phyloP scores from a whole-genome alignment of 305 asterid genomes.

The Fraxinus latifolia region DNA sequence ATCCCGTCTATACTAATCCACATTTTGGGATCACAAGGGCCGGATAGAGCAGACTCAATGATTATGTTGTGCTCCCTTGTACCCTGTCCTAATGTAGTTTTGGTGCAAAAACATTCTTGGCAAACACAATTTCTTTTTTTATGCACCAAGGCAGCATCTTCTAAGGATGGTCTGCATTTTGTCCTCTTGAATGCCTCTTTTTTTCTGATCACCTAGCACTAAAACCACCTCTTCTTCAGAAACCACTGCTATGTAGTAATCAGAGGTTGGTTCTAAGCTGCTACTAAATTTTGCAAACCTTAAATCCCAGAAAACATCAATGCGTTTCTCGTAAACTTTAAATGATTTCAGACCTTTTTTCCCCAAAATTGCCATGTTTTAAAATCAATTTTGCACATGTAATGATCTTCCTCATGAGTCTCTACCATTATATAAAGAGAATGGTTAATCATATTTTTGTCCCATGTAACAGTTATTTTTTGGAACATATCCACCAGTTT shows the following conservation, averaged over 20 bases:
- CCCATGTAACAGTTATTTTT: conserved; percentile 62
- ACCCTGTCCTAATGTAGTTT: conserved; percentile 55
- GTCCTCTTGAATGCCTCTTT: conserved; percentile 69
- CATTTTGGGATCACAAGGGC: conserved; percentile 69
- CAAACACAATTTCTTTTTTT: conserved; percentile 69
- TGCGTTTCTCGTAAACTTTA: conserved; percentile 46
- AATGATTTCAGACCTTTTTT: conserved; percentile 65
- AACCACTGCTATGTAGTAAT: conserved; percentile 68
- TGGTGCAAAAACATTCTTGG: conserved; percentile 68
- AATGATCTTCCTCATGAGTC: conserved; percentile 34
- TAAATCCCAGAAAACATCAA: conserved; percentile 80
- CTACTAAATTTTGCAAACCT: conserved; percentile 52
- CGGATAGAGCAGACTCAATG: conserved; percentile 49
- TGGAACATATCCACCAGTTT: conserved; percentile 36
- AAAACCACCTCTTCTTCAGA: conserved; percentile 48
- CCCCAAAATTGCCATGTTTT: conserved; percentile 97
- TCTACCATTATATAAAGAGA: conserved; percentile 59
- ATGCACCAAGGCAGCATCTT: conserved; percentile 51
- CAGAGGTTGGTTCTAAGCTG: conserved; percentile 63
- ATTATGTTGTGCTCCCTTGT: conserved; percentile 58
- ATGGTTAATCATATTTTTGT: conserved; percentile 59
- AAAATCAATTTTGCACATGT: conserved; percentile 78
- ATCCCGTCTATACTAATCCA: conserved; percentile 75
- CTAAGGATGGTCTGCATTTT: conserved; percentile 33
- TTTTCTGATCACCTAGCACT: conserved; percentile 62